Evolutionary conservation across 1,139 yeast genomes (phyloP).

Genomic region (Hemisphaericaspora subhashii): DNA sequence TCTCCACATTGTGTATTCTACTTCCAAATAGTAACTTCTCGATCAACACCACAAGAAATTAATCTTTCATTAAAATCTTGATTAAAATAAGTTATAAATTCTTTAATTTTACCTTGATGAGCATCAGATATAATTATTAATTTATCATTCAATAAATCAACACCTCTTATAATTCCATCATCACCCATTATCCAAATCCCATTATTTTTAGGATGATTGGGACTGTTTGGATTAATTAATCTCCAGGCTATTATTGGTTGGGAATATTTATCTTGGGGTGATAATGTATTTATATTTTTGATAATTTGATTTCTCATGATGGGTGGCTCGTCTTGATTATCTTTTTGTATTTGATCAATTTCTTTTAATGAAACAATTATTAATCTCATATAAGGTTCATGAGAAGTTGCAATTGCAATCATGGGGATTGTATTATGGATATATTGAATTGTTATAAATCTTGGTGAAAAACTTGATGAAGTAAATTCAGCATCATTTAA

Average conservation of each 20-base stretch:
- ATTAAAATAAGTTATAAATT: slow-evolving; percentile 32
- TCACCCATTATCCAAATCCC: slow-evolving; percentile 75
- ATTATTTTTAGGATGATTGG: slow-evolving; percentile 17
- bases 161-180: slow-evolving; percentile 63
- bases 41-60: slow-evolving; percentile 51
- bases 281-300: slow-evolving; percentile 56
- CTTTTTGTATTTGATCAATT: slow-evolving; percentile 10
- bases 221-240: slow-evolving; percentile 18
- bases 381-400: slow-evolving; percentile 72
- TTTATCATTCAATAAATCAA: slow-evolving; percentile 40
- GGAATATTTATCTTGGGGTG: slow-evolving; percentile 74
- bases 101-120: slow-evolving; percentile 51
- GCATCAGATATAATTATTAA: slow-evolving; percentile 24
- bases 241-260: slow-evolving; percentile 51
- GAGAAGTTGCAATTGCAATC: slow-evolving; percentile 67
- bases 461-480: slow-evolving; percentile 65
- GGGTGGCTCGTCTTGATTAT: slow-evolving; percentile 7
- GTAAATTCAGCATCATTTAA: slow-evolving; percentile 75
- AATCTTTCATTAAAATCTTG: slow-evolving; percentile 31
- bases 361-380: slow-evolving; percentile 49
- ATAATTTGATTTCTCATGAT: slow-evolving; percentile 47
- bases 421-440: slow-evolving; percentile 22
- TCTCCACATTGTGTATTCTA: too few species aligned
- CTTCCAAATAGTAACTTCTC: slow-evolving; percentile 24
- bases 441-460: slow-evolving; percentile 42